Conservation (phyloP, 202 grass and related monocot species). For the Brachypodium distachyon region DNA sequence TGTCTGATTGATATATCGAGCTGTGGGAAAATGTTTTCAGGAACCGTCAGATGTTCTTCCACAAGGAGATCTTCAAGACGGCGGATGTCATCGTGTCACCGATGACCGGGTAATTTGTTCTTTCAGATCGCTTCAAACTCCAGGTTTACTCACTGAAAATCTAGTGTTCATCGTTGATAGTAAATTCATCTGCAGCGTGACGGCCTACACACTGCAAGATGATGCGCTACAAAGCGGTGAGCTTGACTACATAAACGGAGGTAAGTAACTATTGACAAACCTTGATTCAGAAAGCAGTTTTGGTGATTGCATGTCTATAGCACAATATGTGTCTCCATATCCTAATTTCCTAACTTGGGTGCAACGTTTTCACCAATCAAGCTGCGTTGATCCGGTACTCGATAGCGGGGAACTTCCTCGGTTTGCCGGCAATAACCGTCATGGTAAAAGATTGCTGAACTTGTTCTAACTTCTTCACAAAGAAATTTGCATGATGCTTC, state of each 20-base stretch:
- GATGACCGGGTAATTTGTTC: constrained; percentile 60
- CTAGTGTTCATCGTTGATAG: neutral
- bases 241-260: constrained; percentile 98
- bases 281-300: neutral
- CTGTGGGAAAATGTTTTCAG: neutral
- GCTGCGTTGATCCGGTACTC: constrained; percentile 90
- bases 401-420: constrained; percentile 96
- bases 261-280: constrained; percentile 13
- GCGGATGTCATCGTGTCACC: constrained; percentile 95
- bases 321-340: neutral
- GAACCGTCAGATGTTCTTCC: constrained; percentile 90
- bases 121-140: neutral
- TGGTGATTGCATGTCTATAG: neutral
- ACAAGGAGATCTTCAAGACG: constrained; percentile 84
- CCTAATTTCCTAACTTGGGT: neutral
- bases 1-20: neutral
- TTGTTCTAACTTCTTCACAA: neutral
- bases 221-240: constrained; percentile 65
- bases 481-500: neutral
- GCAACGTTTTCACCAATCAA: neutral
- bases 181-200: constrained; percentile 46
- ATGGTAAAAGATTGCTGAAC: constrained; percentile 38
- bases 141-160: neutral
- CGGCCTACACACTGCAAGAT: constrained; percentile 72
- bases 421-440: constrained; percentile 79